Evolutionary conservation across 2,329 filamentous ascomycete genomes (phyloP).

Genomic region (Colletotrichum abscissum): DNA sequence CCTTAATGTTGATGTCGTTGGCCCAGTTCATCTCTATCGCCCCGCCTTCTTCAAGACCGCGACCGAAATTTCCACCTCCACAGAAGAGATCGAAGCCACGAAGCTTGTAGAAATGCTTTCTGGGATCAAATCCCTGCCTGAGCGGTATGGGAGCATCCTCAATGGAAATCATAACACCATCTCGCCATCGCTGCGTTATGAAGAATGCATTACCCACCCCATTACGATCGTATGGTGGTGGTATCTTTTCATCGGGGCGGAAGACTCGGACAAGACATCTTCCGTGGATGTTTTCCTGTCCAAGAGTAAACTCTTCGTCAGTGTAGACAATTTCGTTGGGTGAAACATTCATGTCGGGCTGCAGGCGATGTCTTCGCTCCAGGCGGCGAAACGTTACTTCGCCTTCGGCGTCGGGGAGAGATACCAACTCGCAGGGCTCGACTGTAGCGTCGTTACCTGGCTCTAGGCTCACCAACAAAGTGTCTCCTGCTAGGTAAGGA

Average conservation of each 20-base stretch:
- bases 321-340: constrained; percentile 72
- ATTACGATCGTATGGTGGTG: constrained; percentile 71
- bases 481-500: constrained; percentile 60
- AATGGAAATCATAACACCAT: constrained; percentile 37
- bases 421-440: constrained; percentile 71
- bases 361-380: constrained; percentile 57
- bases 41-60: constrained; percentile 79
- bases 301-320: constrained; percentile 52
- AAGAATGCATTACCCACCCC: constrained; percentile 77
- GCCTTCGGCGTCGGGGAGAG: constrained; percentile 40
- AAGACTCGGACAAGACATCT: constrained; percentile 72
- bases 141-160: constrained; percentile 43
- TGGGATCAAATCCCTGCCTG: constrained; percentile 67
- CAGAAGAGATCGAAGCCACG: constrained; percentile 79
- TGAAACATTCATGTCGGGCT: constrained; percentile 44
- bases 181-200: constrained; percentile 56
- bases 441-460: constrained; percentile 48
- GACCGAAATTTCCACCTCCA: constrained; percentile 81
- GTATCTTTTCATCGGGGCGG: constrained; percentile 55
- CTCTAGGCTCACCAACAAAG: constrained; percentile 61
- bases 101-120: constrained; percentile 50
- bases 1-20: constrained; percentile 72
- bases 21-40: constrained; percentile 73
- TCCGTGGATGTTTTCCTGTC: constrained; percentile 56
- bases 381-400: constrained; percentile 62